Conservation (phyloP, 78 protist genomes). For the Dictyostelium citrinum region DNA sequence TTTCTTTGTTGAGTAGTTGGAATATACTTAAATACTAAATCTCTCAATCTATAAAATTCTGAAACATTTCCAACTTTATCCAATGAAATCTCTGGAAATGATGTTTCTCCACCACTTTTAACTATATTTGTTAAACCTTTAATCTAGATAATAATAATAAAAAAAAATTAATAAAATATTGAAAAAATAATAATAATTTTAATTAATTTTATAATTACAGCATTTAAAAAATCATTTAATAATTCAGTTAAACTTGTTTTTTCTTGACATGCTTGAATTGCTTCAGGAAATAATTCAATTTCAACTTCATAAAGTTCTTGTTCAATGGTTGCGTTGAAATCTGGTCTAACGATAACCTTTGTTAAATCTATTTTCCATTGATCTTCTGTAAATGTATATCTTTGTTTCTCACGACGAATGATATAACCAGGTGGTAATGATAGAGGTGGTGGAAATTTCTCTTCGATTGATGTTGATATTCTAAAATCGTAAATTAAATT, state of each 20-base stretch:
- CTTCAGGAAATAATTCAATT: background rate
- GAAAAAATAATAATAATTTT: background rate
- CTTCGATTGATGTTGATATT: slow-evolving; percentile 35
- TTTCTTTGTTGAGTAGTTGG: background rate
- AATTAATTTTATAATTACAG: background rate
- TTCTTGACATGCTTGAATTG: background rate
- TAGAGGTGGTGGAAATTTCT: background rate
- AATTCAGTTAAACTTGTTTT: background rate
- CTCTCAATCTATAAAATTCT: slow-evolving; percentile 20
- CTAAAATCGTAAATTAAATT: slow-evolving; percentile 40
- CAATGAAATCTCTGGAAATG: slow-evolving; percentile 52
- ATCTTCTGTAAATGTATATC: slow-evolving; percentile 13
- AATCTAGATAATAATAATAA: background rate
- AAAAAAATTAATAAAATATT: background rate
- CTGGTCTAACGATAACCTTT: background rate
- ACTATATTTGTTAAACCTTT: background rate
- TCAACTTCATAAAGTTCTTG: slow-evolving; percentile 33
- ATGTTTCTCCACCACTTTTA: background rate
- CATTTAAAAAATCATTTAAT: background rate
- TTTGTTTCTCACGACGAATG: background rate
- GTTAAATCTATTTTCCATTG: slow-evolving; percentile 63
- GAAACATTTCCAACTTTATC: slow-evolving; percentile 11
- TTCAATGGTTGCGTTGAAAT: background rate
- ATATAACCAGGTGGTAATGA: slow-evolving; percentile 2
- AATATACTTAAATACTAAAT: slow-evolving; percentile 9